Base-by-base conservation (phyloP, 805 yeast genomes). In the Starmerella apis region DNA sequence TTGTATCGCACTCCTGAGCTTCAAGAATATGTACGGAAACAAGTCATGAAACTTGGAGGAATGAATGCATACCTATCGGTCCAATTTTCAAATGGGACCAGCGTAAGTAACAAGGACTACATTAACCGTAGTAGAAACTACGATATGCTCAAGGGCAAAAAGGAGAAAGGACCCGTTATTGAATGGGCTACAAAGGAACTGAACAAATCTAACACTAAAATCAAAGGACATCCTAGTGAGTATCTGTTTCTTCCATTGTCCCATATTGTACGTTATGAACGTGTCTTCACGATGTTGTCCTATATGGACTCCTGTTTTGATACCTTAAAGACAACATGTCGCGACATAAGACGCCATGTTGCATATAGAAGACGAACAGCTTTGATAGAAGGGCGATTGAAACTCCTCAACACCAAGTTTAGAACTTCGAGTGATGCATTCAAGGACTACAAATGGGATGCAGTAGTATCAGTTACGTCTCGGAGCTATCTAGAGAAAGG, bases 401-500 rank as follows among this genome's bases (percentile, higher is more conserved):
- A 36, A 16, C 13, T 36, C 14, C 53, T 55, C 6, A n/a, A 43
- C 13, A 14, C 10, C 23, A 55, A 49, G 35, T 52, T 48, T 43
- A 48, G 38, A 20, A 22, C 42, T 9, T 16, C 20, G 2, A 2
- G 16, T 2, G 22, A 19, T 1, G n/a, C 10, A 8, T 56, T 56
- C 19, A 36, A 22, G 6, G 35, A 23, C 16, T 56, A 56, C 33
- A 20, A 30, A n/a, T 56, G 59, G 59, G 59, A 56, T 31, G 56
- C 52, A 1, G 37, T 48, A 4, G 16, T 56, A n/a, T 24, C 50
- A 1, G 49, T 56, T 3, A 10, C 46, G 11, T 42, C 56, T 1
- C 51, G 59, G 6, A 43, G 51, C 16, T 56, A 56, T 33, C 41
- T 56, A 9, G 59, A 56, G 43, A 33, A 28, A 14, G 56, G 55